Conservation (phyloP, 805 yeast species). For the Sugiyamaella marilandica region DNA sequence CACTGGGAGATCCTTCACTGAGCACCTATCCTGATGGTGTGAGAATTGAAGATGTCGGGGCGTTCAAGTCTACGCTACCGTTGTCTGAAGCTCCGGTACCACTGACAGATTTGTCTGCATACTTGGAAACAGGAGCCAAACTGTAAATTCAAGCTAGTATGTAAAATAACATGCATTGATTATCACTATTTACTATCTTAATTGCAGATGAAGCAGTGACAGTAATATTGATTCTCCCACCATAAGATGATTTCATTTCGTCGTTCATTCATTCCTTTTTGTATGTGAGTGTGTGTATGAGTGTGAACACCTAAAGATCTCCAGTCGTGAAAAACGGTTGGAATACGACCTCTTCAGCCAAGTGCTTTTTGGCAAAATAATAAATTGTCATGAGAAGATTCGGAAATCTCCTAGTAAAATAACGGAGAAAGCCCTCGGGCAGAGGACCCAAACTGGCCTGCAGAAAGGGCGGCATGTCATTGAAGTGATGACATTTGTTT, state of each 20-base stretch:
- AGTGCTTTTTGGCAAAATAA: slow-evolving; percentile 49
- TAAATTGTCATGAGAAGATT: slow-evolving; percentile 70
- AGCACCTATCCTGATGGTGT: slow-evolving; percentile 47
- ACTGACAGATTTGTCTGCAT: slow-evolving; percentile 23
- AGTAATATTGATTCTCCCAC: no score
- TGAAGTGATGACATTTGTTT: slow-evolving; percentile 91
- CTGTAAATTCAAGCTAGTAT: slow-evolving; percentile 12
- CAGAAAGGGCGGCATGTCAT: slow-evolving; percentile 73
- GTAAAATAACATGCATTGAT: no score
- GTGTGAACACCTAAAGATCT: background rate
- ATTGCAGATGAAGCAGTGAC: no score
- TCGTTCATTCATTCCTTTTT: no score
- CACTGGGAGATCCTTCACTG: slow-evolving; percentile 2
- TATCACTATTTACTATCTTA: no score
- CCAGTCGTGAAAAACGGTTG: slow-evolving; percentile 35
- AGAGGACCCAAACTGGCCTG: slow-evolving; percentile 65
- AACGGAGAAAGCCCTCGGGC: slow-evolving; percentile 79
- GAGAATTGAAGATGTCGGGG: slow-evolving; percentile 42
- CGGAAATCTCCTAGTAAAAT: slow-evolving; percentile 75
- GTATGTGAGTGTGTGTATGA: no score
- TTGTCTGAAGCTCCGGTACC: slow-evolving; percentile 65
- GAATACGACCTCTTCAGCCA: slow-evolving; percentile 62
- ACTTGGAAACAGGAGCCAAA: slow-evolving; percentile 26
- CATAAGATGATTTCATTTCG: no score
- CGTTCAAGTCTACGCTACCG: slow-evolving; percentile 51